Base-by-base conservation (phyloP, 352 stramenopile species). In the Elongisporangium undulatum region DNA sequence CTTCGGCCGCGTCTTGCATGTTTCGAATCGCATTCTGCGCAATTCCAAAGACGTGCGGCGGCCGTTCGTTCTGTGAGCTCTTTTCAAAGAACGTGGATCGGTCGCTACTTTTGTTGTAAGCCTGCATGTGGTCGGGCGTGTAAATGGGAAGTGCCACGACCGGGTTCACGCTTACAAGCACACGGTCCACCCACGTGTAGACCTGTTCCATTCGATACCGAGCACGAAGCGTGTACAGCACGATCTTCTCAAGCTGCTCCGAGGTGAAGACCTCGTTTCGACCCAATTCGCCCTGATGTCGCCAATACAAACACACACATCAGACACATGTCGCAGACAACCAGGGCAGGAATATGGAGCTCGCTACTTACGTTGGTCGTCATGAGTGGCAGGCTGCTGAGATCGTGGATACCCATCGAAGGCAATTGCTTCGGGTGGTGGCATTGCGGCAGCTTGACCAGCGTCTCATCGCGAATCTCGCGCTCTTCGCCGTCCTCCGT, bases 401-500 rank as follows among this genome's bases (percentile, higher is more conserved):
- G 63, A 53, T 92, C 82, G 60, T 90, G 75, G 9, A 90, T 66
- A 26, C 76, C 69, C 21, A 86, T 59, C 10, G 79, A 68, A 38
- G 77, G 61, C 29, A 86, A 54, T 48, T 85, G 71, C 58, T 92
- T 92, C 8, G 82, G 79, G 56, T 92, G 79, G 55, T 92, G 82
- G 17, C 62, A 74, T 3, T 59, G 23, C 24, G 82, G 82, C 55
- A 92, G 58, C 56, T 82, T 82, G 24, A 89, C 59, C 39, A 90
- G 66, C 62, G 78, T 59, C 4, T 75, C 69, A 39, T 79, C 70
- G 26, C 82, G 77, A 17, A 94, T 75, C 49, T 87, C 82, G 39
- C 82, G 79, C 63, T 94, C 85, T 56, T 94, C 85, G 21, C 82
- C 82, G 49, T 94, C 85, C 26, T 94, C 85, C 9, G 85, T 94